Percentiles rank a stretch among this genome's conserved stretches.
Evolutionary conservation across 345 rosid genomes (phyloP).

Genomic region (Angophora floribunda): DNA sequence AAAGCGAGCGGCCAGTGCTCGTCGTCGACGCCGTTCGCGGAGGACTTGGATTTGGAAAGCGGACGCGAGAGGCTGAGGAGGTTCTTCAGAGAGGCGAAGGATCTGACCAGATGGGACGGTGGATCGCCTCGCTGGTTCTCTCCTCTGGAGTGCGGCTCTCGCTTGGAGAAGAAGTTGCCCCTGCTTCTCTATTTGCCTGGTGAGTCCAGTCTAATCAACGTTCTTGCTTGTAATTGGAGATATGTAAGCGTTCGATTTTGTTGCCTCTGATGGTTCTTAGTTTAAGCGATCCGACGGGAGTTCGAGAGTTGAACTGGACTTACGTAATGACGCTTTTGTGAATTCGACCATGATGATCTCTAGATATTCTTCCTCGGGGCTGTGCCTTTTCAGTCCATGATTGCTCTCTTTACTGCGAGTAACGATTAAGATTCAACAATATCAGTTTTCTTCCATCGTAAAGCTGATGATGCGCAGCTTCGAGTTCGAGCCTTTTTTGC

Average conservation of each 20-base stretch:
- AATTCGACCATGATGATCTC: neutral
- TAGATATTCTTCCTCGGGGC: neutral
- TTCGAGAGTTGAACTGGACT: neutral
- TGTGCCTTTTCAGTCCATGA: too few relatives aligned
- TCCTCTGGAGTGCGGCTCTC: constrained; percentile 46
- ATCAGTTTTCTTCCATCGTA: neutral
- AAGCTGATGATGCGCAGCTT: neutral
- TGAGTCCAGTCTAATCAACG: neutral
- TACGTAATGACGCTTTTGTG: neutral
- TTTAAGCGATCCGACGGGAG: neutral
- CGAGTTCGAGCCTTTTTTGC: neutral
- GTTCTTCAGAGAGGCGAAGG: constrained; percentile 35
- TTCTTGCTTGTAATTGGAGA: neutral
- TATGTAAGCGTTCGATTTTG: neutral
- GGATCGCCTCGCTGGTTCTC: constrained; percentile 74
- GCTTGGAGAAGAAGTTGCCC: constrained; percentile 35
- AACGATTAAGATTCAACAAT: neutral
- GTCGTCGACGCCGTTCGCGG: neutral
- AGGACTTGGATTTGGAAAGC: neutral
- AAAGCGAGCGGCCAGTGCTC: neutral
- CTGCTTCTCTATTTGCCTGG: constrained; percentile 75
- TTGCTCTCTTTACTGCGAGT: neutral
- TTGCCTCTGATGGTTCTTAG: neutral
- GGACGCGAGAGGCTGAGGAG: constrained; percentile 16
- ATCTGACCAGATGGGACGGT: constrained; percentile 30